Evolutionary conservation across 352 stramenopile genomes (phyloP).

Genomic region (Pythium aphanidermatum): DNA sequence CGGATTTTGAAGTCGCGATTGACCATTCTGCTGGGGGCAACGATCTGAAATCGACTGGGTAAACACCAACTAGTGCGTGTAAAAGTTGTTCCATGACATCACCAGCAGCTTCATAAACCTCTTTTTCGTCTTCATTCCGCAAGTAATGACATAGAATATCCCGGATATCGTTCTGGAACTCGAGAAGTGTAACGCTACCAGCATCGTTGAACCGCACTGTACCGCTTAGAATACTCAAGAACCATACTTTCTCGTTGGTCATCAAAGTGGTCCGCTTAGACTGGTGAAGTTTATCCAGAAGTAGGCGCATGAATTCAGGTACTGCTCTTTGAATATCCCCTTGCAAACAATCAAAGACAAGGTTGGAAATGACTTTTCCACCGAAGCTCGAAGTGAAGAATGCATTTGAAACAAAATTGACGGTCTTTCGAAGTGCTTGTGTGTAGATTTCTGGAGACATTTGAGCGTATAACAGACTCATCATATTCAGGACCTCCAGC

Average conservation of each 20-base stretch:
- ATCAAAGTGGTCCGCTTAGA: constrained; percentile 33
- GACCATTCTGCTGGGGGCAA: constrained; percentile 40
- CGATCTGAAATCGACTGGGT: constrained; percentile 57
- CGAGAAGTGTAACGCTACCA: constrained; percentile 23
- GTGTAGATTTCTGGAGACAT: constrained; percentile 59
- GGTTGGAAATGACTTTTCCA: constrained; percentile 44
- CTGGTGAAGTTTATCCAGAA: constrained; percentile 41
- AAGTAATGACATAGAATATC: constrained; percentile 39
- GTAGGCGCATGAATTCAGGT: constrained; percentile 32
- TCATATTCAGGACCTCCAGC: constrained; percentile 54
- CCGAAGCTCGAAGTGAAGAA: constrained; percentile 63
- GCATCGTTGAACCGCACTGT: constrained; percentile 37
- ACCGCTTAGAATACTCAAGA: constrained; percentile 48
- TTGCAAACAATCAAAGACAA: constrained; percentile 48
- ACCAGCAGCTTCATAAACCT: constrained; percentile 45
- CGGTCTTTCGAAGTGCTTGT: constrained; percentile 43
- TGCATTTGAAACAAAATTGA: constrained; percentile 41
- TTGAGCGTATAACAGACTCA: constrained; percentile 52
- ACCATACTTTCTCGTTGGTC: constrained; percentile 64
- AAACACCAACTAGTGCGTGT: constrained; percentile 36
- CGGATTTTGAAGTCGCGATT: constrained; percentile 28
- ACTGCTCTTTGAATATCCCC: constrained; percentile 33
- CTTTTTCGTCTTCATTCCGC: constrained; percentile 40
- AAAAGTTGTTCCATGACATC: constrained; percentile 42
- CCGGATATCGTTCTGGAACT: constrained; percentile 31